phyloP scores from a whole-genome alignment of 2,329 filamentous ascomycete species.

The Teratosphaeria zuluensis region DNA sequence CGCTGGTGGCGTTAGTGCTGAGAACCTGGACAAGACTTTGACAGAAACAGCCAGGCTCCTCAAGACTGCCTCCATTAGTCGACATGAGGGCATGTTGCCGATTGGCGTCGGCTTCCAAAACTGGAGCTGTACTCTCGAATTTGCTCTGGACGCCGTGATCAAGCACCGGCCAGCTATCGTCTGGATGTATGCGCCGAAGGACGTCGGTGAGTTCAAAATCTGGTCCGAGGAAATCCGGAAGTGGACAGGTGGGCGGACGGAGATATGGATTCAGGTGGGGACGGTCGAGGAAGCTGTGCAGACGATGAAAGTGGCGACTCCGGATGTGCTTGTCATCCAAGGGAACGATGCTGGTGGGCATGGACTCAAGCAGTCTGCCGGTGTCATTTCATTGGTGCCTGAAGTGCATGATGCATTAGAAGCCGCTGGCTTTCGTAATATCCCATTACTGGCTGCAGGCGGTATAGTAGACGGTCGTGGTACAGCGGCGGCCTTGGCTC shows the following conservation, averaged over 20 bases:
- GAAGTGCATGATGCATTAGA: constrained; percentile 44
- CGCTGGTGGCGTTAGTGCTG: constrained; percentile 34
- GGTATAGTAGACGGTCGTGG: constrained; percentile 50
- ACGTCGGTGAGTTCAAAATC: constrained; percentile 27
- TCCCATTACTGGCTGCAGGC: constrained; percentile 46
- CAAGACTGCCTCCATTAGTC: constrained; percentile 8
- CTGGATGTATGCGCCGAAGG: constrained; percentile 57
- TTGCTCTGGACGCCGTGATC: constrained; percentile 41
- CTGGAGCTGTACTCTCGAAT: constrained; percentile 35
- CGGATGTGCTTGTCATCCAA: constrained; percentile 53
- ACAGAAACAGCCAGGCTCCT: constrained; percentile 17
- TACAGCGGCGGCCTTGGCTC: constrained; percentile 44
- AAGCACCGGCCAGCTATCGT: constrained; percentile 45
- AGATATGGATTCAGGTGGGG: constrained; percentile 53
- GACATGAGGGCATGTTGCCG: constrained; percentile 29
- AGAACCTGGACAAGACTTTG: constrained; percentile 25
- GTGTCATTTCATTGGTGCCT: constrained; percentile 48
- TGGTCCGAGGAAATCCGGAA: constrained; percentile 25
- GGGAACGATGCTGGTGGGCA: constrained; percentile 57
- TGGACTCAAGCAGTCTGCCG: constrained; percentile 45
- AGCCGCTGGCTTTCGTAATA: constrained; percentile 14
- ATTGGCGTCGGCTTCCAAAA: constrained; percentile 56
- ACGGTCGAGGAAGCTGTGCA: constrained; percentile 47
- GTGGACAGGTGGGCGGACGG: constrained; percentile 28
- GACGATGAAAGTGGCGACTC: constrained; percentile 36